Base-by-base conservation (phyloP, 345 rosid genomes). In the Nasturtium officinale region DNA sequence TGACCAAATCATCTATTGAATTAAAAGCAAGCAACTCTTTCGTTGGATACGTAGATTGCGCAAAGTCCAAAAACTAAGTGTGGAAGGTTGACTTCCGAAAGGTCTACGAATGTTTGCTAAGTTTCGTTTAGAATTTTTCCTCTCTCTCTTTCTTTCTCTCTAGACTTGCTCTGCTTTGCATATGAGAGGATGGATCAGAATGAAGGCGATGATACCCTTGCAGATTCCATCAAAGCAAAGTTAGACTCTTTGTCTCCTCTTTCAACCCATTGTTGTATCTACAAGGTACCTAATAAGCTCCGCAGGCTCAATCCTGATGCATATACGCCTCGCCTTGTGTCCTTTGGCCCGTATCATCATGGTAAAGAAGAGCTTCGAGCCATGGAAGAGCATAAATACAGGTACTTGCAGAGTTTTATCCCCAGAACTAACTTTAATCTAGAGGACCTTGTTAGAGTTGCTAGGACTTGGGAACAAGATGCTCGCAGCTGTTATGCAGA, bases 401-500 rank as follows among this genome's bases (percentile, higher is more conserved):
- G 80, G 69, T 80, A 80, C 55, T 32, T 83, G 5, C 61, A 62
- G 18, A 28, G 51, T 6, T 78, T 75, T 77, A 32, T 78, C 42
- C 8, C 9, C 15, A 69, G 75, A 23, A 75, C 79, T 26, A 51
- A 9, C 28, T 1, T 9, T 13, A 75, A 30, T 69, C 65, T 83
- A 50, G 43, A 68, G 2, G 56, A 46, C 6, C 62, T 77, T 25
- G 51, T 71, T 33, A 26, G 48, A 32, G 43, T 70, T 12, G 53
- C 67, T 38, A 70, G 46, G 30, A 59, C 67, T 8, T 65, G 53
- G n/a, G 83, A 81, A 63, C 61, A 74, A n/a, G 65, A 30, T 5
- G 65, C 72, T 61, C 81, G 80, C 3, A 29, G 13, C 7, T 77
- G 64, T 78, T 83, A 83, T 18, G 78, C 76, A 21, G 76, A 77